These are phyloP conservation scores for Barbarea vulgaris DNA, from an alignment of 345 rosid genomes.

Conservation along the genomic window DNA sequence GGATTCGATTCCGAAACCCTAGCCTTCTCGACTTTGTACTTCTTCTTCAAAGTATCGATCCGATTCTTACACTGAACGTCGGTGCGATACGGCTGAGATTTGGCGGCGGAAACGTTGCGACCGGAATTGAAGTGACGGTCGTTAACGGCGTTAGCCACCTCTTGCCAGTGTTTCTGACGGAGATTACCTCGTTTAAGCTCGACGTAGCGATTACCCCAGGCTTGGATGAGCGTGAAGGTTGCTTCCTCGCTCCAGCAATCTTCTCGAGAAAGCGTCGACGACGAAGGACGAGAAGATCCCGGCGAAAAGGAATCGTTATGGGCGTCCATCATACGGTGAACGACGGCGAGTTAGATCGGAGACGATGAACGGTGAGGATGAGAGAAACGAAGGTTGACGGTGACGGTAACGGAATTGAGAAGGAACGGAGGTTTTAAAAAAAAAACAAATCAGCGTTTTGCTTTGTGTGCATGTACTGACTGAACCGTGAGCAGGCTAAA, in stretches of 20 bases:
- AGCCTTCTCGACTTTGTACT: slow-evolving; percentile 90
- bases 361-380: slow-evolving; percentile 34
- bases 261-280: slow-evolving; percentile 64
- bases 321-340: slow-evolving; percentile 38
- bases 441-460: slow-evolving; percentile 5
- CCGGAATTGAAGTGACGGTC: slow-evolving; percentile 66
- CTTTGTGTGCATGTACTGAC: slow-evolving; percentile 25
- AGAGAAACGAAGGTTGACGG: slow-evolving; percentile 25
- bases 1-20: slow-evolving; percentile 60
- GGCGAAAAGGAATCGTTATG: slow-evolving; percentile 45
- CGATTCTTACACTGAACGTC: slow-evolving; percentile 99
- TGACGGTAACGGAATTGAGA: slow-evolving; percentile 34
- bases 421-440: slow-evolving; percentile 22
- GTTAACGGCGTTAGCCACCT: slow-evolving; percentile 93
- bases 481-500: slow-evolving; percentile 12
- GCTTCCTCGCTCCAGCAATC: slow-evolving; percentile 99
- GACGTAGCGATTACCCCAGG: slow-evolving; percentile 90
- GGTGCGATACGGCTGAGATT: slow-evolving; percentile 83
- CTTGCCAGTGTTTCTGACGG: slow-evolving; percentile 99
- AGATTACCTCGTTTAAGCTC: slow-evolving; percentile 92
- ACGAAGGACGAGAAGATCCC: slow-evolving; percentile 53
- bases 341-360: slow-evolving; percentile 29
- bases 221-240: slow-evolving; percentile 85
- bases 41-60: slow-evolving; percentile 95
- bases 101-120: slow-evolving; percentile 49